Conservation (phyloP, 305 asterid species). For the Stenogyne calaminthoides region DNA sequence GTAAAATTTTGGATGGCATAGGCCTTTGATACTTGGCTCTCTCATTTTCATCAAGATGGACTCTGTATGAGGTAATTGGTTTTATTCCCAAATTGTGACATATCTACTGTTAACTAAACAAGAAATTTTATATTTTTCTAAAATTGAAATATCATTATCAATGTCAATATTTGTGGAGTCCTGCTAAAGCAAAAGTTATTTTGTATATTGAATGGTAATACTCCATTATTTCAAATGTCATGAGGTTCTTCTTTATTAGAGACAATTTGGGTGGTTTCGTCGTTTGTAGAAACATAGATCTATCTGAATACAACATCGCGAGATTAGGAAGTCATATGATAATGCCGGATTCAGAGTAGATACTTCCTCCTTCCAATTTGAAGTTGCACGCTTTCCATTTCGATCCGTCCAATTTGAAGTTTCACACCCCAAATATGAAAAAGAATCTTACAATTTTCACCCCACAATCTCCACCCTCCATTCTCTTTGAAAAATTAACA, state of each 20-base stretch:
- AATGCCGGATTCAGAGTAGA: too few relatives aligned
- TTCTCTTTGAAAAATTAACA: too few relatives aligned
- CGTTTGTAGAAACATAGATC: too few relatives aligned
- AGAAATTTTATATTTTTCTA: background rate
- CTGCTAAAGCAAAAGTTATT: background rate
- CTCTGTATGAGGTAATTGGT: conserved; percentile 22
- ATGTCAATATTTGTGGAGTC: background rate
- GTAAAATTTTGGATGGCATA: conserved; percentile 43
- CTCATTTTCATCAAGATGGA: conserved; percentile 26
- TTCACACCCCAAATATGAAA: too few relatives aligned
- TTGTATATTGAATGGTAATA: background rate
- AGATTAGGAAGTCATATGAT: too few relatives aligned
- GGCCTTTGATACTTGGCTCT: conserved; percentile 29
- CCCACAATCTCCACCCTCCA: too few relatives aligned
- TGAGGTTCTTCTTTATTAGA: background rate
- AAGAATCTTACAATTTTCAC: too few relatives aligned
- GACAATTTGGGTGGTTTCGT: too few relatives aligned
- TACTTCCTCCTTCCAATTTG: too few relatives aligned
- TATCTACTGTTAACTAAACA: background rate
- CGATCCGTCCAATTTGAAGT: too few relatives aligned
- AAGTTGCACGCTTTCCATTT: too few relatives aligned
- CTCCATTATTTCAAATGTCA: background rate
- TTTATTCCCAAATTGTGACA: conserved; percentile 12
- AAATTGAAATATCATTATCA: background rate
- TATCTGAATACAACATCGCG: too few relatives aligned